Base-by-base conservation (phyloP, 2,329 filamentous ascomycete genomes). In the Fusarium beomiforme region DNA sequence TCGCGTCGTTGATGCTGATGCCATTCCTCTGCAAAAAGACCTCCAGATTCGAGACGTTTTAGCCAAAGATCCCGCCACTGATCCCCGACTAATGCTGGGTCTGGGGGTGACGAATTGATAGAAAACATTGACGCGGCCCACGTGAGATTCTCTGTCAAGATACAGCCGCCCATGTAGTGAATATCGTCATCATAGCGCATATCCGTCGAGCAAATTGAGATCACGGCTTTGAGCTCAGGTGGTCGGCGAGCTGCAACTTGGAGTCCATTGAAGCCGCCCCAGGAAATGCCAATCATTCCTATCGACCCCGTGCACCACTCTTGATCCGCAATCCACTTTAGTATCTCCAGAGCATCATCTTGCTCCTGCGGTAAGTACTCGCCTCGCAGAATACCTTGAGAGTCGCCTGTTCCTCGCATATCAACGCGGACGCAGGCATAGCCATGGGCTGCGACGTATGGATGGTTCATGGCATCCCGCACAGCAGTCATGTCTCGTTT, bases 91-190 rank as follows among this genome's bases (percentile, higher is more conserved):
- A 63, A 4, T 24, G 55, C 55, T 2, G 59, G 59, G 6, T 63
- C 59, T 7, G 59, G 59, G 34, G 59, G 59, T 8, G 43, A 60
- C 0, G 59, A 60, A 16, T 63, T 63, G 19, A 63, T 60, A 0
- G 59, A 49, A 3, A 63, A 36, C 59, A 63, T 63, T 4, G 59
- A 63, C 6, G 59, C 55, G 11, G 59, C 59, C 59, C 59, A 63
- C 6, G 59, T 63, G 0, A 63, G 12, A 8, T 63, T 63, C 8
- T 63, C 59, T 0, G 59, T 63, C 36, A 63, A 17, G 16, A 63
- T 24, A 7, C 59, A 63, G 0, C 59, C 59, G n/a, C 59, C 59
- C 55, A 60, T 63, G 12, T 51, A 63, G 31, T 63, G 59, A n/a
- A 63, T 63, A 3, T 63, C 59, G 6, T 63, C 59, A 3, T 60